These are phyloP conservation scores for Fragilariopsis cylindrus DNA, from an alignment of 108 stramenopile species.

Conservation along the genomic window DNA sequence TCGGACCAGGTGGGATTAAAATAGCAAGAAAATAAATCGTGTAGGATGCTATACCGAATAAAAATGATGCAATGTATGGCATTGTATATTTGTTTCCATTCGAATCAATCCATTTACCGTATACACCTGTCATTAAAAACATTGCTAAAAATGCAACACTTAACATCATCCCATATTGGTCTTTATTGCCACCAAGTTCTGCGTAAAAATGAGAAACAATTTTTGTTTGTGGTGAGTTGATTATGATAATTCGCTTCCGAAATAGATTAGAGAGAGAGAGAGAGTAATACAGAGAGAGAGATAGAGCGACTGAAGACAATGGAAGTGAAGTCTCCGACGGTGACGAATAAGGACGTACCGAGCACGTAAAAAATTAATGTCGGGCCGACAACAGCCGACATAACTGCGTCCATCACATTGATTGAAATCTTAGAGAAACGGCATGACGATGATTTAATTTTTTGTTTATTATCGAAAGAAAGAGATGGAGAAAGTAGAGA, in stretches of 20 bases:
- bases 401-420: conserved; percentile 6
- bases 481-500: too few species aligned
- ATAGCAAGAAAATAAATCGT: conserved; percentile 58
- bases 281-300: too few species aligned
- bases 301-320: too few species aligned
- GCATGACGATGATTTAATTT: too few species aligned
- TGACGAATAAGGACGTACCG: too few species aligned
- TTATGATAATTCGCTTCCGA: too few species aligned
- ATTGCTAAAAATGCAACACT: conserved; percentile 54
- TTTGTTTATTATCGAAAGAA: too few species aligned
- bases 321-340: too few species aligned
- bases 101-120: conserved; percentile 59
- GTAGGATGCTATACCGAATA: conserved; percentile 50
- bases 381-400: conserved; percentile 45
- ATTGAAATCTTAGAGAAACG: not conserved
- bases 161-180: conserved; percentile 62
- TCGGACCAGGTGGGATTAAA: conserved; percentile 31
- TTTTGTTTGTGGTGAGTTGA: too few species aligned
- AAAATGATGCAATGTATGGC: conserved; percentile 53
- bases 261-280: too few species aligned
- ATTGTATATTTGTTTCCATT: conserved; percentile 45
- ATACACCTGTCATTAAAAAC: conserved; percentile 61
- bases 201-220: not conserved
- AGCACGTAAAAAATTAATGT: conserved; percentile 74
- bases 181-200: conserved; percentile 59